Evolutionary conservation across 2,329 filamentous ascomycete genomes (phyloP), one percentile per base, ranked within the genome.

Genomic region (Aspergillus oerlinghausenensis): DNA sequence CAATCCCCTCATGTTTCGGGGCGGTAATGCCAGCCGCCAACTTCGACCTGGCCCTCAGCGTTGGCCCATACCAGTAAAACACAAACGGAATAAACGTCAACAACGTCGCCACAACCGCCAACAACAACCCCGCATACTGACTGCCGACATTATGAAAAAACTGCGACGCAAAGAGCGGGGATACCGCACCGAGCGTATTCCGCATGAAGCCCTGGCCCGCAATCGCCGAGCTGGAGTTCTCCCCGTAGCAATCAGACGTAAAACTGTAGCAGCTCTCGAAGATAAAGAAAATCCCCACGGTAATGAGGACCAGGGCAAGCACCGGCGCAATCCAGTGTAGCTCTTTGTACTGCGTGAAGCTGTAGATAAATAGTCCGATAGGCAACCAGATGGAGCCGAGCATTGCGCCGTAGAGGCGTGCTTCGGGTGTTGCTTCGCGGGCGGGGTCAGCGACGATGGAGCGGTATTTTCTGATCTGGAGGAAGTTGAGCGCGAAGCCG

Each of bases 81-180:
- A 64, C 58, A 55, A 64, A 72, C 0, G 70, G 70, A 47, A 70
- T 69, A 1, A 67, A 64, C 25, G 63, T 69, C 55, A 68, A 67
- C 28, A 61, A 55, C 0, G 77, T 78, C 1, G 76, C 79, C 17
- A 81, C 69, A 8, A 81, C 58, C 0, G 79, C 74, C 53, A 82
- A 61, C 19, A 82, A 72, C 19, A 82, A 63, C 9, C 80, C 80
- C 1, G 80, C 79, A 54, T 78, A 82, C 64, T 81, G 79, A 58
- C 78, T 80, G 3, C 79, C 80, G 14, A 82, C 70, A 54, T 81
- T 81, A 61, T 79, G 75, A 67, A 82, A 82, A 67, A 82, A 81
- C 49, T 80, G 77, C 32, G 71, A 76, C 11, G 79, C 79, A 58
- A 82, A 82, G 11, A 82, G 65, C 0, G 80, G 80, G 25, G 79